Base-by-base conservation (phyloP, 2,329 filamentous ascomycete genomes). In the Escovopsis sp. region DNA sequence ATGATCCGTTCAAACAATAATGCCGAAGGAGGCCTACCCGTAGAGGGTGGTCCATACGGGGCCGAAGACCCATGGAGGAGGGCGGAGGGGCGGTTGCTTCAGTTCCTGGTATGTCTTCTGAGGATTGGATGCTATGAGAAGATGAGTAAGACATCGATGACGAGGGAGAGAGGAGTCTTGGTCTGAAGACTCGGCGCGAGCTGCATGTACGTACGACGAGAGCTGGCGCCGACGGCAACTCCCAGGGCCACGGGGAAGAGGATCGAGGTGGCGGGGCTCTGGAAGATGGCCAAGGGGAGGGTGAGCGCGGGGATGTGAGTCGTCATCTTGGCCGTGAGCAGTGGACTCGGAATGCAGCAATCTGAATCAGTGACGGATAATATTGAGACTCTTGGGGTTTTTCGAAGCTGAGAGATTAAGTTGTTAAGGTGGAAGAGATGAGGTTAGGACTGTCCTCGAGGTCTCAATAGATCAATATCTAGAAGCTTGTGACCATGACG, bases 301-400 rank as follows among this genome's bases (percentile, higher is more conserved):
- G 83, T 87, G 48, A 93, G 63, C 33, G 76, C 79, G n/a, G 83
- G 79, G 45, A 91, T 76, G 59, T 82, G 81, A 47, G 83, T 79
- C 10, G 83, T 88, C 84, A 91, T 93, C 36, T 47, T 70, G 59
- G 36, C 16, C 20, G 25, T 2, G 11, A 15, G n/a, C 24, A 11
- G 9, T 12, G 12, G 16, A 24, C 15, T 10, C 10, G 20, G 39
- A 13, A 39, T 7, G 10, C 20, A 36, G 15, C 7, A 20, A 14
- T 3, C 13, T 36, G 34, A 14, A 38, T 10, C 15, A 11, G 20
- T 9, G 5, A 30, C 24, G 20, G 20, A 20, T 4, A 20, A 20
- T 20, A 20, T 20, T 20, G 20, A 4, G 6, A 20, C 20, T 20
- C 6, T 20, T 20, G 20, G 20, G 20, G 20, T 4, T 2, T 20